Conservation (phyloP, 2,329 filamentous ascomycete species). For the Trichoderma koningii region DNA sequence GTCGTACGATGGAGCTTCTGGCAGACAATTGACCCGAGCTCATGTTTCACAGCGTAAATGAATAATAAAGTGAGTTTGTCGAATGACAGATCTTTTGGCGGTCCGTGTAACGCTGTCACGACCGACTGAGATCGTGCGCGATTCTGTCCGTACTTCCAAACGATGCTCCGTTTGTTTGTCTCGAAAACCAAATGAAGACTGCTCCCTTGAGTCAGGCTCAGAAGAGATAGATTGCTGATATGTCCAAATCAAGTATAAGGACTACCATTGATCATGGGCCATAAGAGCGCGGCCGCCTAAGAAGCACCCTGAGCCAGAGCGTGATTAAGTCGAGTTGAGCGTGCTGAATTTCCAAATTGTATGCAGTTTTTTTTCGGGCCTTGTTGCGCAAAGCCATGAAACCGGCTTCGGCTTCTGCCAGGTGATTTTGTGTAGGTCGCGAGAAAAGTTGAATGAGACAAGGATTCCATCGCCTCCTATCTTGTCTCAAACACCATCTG, state of each 20-base stretch:
- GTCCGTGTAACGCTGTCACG: not conserved
- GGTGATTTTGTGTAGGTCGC: not conserved
- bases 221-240: not conserved
- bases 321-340: not conserved
- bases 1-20: not conserved
- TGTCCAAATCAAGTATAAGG: not conserved
- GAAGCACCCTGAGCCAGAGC: not conserved
- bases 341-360: not conserved
- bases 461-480: not conserved
- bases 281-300: not conserved
- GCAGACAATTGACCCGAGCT: not conserved
- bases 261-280: not conserved
- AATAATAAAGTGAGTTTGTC: not conserved
- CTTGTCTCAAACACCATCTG: constrained; percentile 11
- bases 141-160: not conserved
- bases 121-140: not conserved
- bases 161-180: not conserved
- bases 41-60: not conserved
- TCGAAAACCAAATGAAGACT: not conserved
- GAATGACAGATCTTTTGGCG: not conserved
- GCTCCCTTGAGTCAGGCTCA: not conserved
- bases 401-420: not conserved
- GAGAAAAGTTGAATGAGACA: not conserved
- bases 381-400: not conserved
- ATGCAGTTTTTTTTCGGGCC: not conserved